These are phyloP conservation scores for Cercophora sp. DNA, from an alignment of 495 filamentous ascomycete species.

Conservation along the genomic window DNA sequence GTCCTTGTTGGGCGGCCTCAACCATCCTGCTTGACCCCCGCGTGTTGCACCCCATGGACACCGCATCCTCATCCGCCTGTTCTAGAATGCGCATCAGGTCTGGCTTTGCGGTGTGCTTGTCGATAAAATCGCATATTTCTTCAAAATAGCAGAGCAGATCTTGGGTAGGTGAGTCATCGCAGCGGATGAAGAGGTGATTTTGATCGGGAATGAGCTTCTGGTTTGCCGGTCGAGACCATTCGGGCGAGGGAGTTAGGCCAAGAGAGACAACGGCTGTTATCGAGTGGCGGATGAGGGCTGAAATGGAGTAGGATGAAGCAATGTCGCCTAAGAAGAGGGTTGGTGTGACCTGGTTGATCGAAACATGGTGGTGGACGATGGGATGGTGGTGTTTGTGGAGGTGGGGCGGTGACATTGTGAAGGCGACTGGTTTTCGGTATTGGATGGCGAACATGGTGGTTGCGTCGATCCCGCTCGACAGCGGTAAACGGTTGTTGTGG, in stretches of 20 bases:
- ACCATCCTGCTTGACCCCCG: too few relatives aligned
- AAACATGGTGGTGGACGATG: neutral
- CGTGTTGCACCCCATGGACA: neutral
- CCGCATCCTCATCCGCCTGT: neutral
- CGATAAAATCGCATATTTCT: constrained; percentile 41
- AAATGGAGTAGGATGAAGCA: constrained; percentile 21
- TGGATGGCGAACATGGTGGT: neutral
- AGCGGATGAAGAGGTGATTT: constrained; percentile 33
- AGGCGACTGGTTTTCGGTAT: neutral
- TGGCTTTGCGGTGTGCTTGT: constrained; percentile 6
- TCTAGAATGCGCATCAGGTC: neutral
- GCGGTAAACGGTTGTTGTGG: too few relatives aligned
- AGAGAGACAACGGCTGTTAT: constrained; percentile 39
- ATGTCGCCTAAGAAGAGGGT: constrained; percentile 35
- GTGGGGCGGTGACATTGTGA: neutral
- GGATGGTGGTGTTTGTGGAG: neutral
- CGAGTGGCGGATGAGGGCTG: constrained; percentile 27
- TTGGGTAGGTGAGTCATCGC: constrained; percentile 34
- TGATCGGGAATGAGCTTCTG: constrained; percentile 27
- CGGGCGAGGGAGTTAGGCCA: constrained; percentile 1
- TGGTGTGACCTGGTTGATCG: neutral
- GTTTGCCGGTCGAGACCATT: constrained; percentile 22
- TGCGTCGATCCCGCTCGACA: neutral
- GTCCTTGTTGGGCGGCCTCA: neutral
- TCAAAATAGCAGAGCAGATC: constrained; percentile 32